Conservation (phyloP, 345 rosid species). For the Brassica nigra region DNA sequence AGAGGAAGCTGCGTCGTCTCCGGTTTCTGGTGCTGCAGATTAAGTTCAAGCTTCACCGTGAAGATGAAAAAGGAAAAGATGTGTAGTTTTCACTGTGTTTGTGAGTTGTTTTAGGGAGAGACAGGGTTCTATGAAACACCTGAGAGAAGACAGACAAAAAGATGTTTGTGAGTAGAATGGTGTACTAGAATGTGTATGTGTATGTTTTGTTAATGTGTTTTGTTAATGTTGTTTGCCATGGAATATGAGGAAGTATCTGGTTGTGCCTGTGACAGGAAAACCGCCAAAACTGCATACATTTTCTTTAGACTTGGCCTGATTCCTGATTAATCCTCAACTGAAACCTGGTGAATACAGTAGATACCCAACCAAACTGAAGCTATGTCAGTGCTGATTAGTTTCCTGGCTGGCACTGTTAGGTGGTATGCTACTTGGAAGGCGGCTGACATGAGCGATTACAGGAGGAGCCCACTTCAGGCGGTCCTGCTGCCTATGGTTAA, state of each 20-base stretch:
- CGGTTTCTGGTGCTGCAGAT: constrained; percentile 64
- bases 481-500: background rate
- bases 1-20: constrained; percentile 73
- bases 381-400: background rate
- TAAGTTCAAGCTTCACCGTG: constrained; percentile 71
- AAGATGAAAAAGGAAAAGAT: constrained; percentile 43
- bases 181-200: constrained; percentile 36
- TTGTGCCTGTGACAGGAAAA: background rate
- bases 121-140: constrained; percentile 28
- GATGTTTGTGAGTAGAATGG: constrained; percentile 34
- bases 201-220: constrained; percentile 33
- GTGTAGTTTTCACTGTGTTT: constrained; percentile 27
- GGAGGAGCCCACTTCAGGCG: background rate
- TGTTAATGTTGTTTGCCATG: constrained; percentile 28
- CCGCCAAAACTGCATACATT: background rate
- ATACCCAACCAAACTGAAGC: background rate
- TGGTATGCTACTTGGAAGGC: background rate
- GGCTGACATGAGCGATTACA: background rate
- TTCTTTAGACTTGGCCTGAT: background rate
- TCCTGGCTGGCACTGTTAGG: background rate
- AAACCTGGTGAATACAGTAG: background rate
- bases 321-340: background rate
- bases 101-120: constrained; percentile 33
- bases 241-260: background rate
- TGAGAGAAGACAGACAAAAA: constrained; percentile 24